A percentile compares a stretch with the other conserved stretches of the same genome.
Evolutionary conservation across 495 filamentous ascomycete species (phyloP).

Genomic region (Margaritispora aquatica): DNA sequence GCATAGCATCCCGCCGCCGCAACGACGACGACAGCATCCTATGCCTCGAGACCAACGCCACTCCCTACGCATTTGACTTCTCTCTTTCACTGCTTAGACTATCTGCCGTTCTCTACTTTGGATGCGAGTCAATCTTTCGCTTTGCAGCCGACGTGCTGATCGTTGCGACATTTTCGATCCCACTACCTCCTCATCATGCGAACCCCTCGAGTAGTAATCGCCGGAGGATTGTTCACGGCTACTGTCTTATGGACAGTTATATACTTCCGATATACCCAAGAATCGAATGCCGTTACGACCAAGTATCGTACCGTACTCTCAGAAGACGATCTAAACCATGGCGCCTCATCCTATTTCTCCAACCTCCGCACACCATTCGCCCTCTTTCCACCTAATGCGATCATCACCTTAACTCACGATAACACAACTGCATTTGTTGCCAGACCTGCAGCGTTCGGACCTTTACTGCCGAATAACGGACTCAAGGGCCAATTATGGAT

Average conservation of each 20-base stretch:
- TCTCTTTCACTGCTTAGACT: not conserved
- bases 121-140: constrained; percentile 14
- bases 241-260: constrained; percentile 21
- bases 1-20: not conserved
- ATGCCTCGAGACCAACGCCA: not conserved
- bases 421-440: constrained; percentile 96
- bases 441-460: constrained; percentile 89
- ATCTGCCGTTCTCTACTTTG: not conserved
- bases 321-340: constrained; percentile 3
- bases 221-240: constrained; percentile 21
- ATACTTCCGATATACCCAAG: constrained; percentile 18
- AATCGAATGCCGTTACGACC: constrained; percentile 7
- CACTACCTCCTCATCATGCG: constrained; percentile 37
- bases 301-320: not conserved
- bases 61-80: not conserved
- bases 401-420: constrained; percentile 94
- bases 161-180: constrained; percentile 18
- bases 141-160: constrained; percentile 22
- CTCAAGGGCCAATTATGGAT: constrained; percentile 85
- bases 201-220: constrained; percentile 43
- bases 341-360: constrained; percentile 30
- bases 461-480: constrained; percentile 65
- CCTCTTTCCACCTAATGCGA: constrained; percentile 88
- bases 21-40: not conserved
- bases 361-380: constrained; percentile 48